Conservation (phyloP, 2,329 filamentous ascomycete species). For the Botryotinia calthae region DNA sequence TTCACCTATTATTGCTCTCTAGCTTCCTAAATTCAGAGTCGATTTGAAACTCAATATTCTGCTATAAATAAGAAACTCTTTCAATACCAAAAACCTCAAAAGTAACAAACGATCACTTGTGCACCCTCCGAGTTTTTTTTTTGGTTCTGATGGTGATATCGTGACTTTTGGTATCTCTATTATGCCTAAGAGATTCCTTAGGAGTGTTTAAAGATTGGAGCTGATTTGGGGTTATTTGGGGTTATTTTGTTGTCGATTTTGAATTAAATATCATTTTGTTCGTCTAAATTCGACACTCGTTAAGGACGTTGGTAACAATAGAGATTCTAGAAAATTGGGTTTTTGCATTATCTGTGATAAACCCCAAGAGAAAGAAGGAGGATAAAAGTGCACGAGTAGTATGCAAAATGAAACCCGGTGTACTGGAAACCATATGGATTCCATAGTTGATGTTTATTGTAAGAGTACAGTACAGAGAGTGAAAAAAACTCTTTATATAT, state of each 20-base stretch:
- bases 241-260: background rate
- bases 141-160: background rate
- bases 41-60: no score
- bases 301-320: no score
- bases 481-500: background rate
- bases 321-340: no score
- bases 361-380: no score
- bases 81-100: no score
- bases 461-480: background rate
- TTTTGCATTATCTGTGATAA: no score
- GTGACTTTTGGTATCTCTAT: background rate
- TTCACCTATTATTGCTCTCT: no score
- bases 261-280: fast-evolving
- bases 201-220: fast-evolving
- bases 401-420: background rate
- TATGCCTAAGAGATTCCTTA: fast-evolving
- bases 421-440: background rate
- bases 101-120: no score
- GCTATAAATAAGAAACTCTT: no score
- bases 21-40: no score
- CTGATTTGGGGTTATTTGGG: fast-evolving
- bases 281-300: background rate
- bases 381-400: background rate
- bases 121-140: no score
- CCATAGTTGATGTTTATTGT: no score